A percentile compares a stretch with the other conserved stretches of the same genome.
Evolutionary conservation across 2,329 filamentous ascomycete genomes (phyloP).

Genomic region (Xylaria sp.): DNA sequence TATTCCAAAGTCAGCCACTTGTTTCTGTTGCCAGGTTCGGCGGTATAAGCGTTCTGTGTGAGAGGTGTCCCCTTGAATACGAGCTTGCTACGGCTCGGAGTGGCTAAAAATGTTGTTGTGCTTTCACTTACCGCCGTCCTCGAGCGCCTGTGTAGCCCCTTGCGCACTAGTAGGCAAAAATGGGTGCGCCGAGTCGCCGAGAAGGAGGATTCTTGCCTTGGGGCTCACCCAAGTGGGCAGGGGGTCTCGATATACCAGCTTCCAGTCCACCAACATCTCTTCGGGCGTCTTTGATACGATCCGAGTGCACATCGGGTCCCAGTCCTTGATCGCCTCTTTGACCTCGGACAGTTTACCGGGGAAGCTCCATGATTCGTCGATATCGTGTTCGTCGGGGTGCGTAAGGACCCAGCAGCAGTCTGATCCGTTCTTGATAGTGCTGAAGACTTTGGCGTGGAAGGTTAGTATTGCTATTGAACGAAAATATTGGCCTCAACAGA

Average conservation of each 20-base stretch:
- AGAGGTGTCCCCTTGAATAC: neutral
- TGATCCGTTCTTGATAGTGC: slow-evolving; percentile 64
- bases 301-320: slow-evolving; percentile 58
- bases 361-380: slow-evolving; percentile 65
- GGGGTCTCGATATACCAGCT: slow-evolving; percentile 61
- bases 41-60: neutral
- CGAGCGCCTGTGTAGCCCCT: slow-evolving; percentile 61
- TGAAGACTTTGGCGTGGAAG: slow-evolving; percentile 53
- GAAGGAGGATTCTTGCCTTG: slow-evolving; percentile 54
- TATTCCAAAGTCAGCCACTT: neutral
- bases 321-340: slow-evolving; percentile 60
- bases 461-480: neutral
- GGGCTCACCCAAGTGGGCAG: slow-evolving; percentile 60
- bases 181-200: slow-evolving; percentile 62
- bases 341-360: slow-evolving; percentile 64
- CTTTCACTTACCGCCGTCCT: slow-evolving; percentile 52
- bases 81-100: neutral
- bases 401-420: slow-evolving; percentile 70
- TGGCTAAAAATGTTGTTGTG: neutral
- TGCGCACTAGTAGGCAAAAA: slow-evolving; percentile 60
- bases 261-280: slow-evolving; percentile 58
- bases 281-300: slow-evolving; percentile 58
- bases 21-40: neutral
- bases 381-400: slow-evolving; percentile 63
- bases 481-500: neutral